Evolutionary conservation across 2,329 filamentous ascomycete species (phyloP).

Genomic region (Byssochlamys sp.): DNA sequence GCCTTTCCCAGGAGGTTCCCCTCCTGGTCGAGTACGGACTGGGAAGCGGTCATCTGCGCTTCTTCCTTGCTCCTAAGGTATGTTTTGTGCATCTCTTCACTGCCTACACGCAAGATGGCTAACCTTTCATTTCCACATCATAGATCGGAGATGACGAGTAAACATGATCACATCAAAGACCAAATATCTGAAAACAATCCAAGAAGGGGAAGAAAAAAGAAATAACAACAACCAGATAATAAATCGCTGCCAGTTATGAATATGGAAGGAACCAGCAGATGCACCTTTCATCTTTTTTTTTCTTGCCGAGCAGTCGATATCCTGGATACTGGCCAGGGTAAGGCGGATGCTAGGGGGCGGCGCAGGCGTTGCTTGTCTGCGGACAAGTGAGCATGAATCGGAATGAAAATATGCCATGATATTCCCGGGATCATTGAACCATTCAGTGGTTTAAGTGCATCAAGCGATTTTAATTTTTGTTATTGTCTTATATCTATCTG

Average conservation of each 20-base stretch:
- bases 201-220: neutral
- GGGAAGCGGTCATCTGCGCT: conserved; percentile 78
- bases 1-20: conserved; percentile 90
- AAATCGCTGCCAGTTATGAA: neutral
- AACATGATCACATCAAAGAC: conserved; percentile 11
- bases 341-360: neutral
- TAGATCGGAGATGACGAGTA: conserved; percentile 56
- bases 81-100: conserved; percentile 16
- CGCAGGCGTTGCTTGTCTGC: neutral
- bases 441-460: neutral
- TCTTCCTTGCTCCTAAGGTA: conserved; percentile 98
- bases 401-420: conserved; percentile 1
- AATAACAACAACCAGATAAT: neutral
- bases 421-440: neutral
- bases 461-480: neutral
- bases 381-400: neutral
- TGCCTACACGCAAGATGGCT: conserved; percentile 16
- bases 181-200: conserved; percentile 3
- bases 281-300: neutral
- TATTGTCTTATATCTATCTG: neutral
- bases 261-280: neutral
- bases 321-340: neutral
- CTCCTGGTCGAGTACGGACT: conserved; percentile 87
- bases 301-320: neutral
- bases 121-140: conserved; percentile 15